Base-by-base conservation (phyloP, 768 basidiomycete species). In the Lentinula lateritia region DNA sequence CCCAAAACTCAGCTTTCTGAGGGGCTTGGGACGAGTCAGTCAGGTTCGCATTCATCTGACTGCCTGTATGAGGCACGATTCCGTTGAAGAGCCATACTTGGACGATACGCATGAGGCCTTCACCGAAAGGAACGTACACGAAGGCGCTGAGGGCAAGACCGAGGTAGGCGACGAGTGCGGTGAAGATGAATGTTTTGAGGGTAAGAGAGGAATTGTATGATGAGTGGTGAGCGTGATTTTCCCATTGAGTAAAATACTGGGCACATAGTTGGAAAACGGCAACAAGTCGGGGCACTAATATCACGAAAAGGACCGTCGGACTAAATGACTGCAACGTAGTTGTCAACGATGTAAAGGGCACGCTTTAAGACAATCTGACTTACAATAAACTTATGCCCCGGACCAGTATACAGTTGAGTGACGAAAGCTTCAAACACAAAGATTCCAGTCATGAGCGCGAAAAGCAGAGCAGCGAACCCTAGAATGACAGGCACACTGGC, bases 41-140 rank as follows among this genome's bases (percentile, higher is more conserved):
- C n/a, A 52, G 5, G 42, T 60, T 43, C 5, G 36, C 48, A n/a
- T 60, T 52, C 50, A 52, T 52, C 16, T 54, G 20, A 50, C 13
- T n/a, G 46, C 70, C 35, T 64, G 58, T 65, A 50, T 65, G 65
- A 8, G 66, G 38, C 4, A 65, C 35, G 20, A 50, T 61, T 13
- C 73, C 73, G 4, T 72, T 65, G 63, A 80, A 79, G 13, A 83
- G 66, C 73, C 74, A 75, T 5, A 73, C 69, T 66, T 83, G 82
- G 6, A 82, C 74, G 54, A 78, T 70, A 6, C 80, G 76, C 90
- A 95, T 93, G 63, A 94, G 86, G 53, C 82, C 82, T 69, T 89
- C 89, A 39, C 95, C 95, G 64, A 95, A 97, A 0, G 95, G 95
- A 5, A 96, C 92, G 70, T 98, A 99, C 54, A 97, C 83, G 69